Evolutionary conservation across 2,329 filamentous ascomycete species (phyloP).

Genomic region (Hymenoscyphus repandus): DNA sequence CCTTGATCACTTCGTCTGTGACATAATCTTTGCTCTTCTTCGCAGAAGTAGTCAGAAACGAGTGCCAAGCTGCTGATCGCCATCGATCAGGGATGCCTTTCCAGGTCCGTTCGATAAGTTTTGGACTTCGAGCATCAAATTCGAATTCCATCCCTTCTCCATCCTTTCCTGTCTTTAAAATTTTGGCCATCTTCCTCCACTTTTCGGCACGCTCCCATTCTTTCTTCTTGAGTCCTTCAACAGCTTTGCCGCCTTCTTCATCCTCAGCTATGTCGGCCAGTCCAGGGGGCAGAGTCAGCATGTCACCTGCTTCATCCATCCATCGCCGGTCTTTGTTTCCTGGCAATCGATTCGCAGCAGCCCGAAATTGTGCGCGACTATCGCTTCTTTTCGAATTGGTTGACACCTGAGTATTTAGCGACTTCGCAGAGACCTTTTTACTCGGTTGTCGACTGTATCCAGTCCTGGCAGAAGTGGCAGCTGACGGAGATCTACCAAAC

Average conservation of each 20-base stretch:
- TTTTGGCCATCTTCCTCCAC: conserved; percentile 61
- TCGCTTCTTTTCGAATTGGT: conserved; percentile 38
- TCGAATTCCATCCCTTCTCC: conserved; percentile 61
- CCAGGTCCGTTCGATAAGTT: conserved; percentile 88
- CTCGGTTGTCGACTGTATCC: conserved; percentile 38
- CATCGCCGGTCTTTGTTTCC: conserved; percentile 56
- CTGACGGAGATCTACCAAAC: conserved; percentile 27
- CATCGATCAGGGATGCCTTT: conserved; percentile 97
- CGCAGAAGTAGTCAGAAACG: conserved; percentile 77
- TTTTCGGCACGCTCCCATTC: conserved; percentile 60
- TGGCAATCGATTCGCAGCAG: conserved; percentile 54
- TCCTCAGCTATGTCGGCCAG: conserved; percentile 52
- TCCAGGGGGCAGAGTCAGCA: conserved; percentile 56
- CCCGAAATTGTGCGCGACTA: conserved; percentile 46
- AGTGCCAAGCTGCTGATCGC: conserved; percentile 91
- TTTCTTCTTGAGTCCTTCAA: conserved; percentile 55
- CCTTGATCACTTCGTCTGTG: conserved; percentile 66
- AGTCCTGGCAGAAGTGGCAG: conserved; percentile 15
- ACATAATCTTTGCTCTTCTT: conserved; percentile 56
- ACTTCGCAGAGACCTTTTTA: conserved; percentile 52
- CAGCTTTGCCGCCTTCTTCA: conserved; percentile 45
- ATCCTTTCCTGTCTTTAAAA: conserved; percentile 44
- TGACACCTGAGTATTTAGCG: conserved; percentile 47
- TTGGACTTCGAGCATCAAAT: conserved; percentile 77
- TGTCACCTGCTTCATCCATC: conserved; percentile 62